Conservation (phyloP, 345 rosid species). For the Nephelium lappaceum region DNA sequence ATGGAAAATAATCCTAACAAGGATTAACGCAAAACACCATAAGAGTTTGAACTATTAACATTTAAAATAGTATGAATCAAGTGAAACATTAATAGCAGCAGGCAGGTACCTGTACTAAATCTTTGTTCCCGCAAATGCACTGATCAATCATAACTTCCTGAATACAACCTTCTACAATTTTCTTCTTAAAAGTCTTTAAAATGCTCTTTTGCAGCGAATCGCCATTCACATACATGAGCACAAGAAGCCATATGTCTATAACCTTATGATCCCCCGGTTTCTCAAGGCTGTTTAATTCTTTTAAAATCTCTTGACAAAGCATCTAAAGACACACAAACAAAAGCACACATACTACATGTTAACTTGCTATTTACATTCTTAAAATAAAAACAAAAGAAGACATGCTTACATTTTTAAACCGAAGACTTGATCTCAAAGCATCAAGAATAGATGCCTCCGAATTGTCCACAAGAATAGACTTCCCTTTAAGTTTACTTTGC, state of each 20-base stretch:
- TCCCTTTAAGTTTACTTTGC: slow-evolving; percentile 63
- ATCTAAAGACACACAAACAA: slow-evolving; percentile 42
- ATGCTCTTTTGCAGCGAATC: slow-evolving; percentile 56
- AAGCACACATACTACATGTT: not conserved
- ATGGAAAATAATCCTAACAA: slow-evolving; percentile 65
- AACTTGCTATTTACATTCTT: slow-evolving; percentile 17
- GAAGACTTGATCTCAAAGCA: slow-evolving; percentile 76
- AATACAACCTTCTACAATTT: slow-evolving; percentile 67
- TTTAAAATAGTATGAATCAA: not conserved
- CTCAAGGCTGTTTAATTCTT: slow-evolving; percentile 62
- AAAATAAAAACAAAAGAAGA: not conserved
- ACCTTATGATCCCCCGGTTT: slow-evolving; percentile 75
- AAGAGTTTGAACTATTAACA: slow-evolving; percentile 15
- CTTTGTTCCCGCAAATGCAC: slow-evolving; percentile 69
- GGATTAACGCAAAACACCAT: slow-evolving; percentile 14
- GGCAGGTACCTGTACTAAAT: slow-evolving; percentile 58
- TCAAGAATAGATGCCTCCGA: slow-evolving; percentile 71
- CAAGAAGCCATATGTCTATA: slow-evolving; percentile 80
- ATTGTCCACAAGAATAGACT: slow-evolving; percentile 40
- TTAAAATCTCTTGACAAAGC: slow-evolving; percentile 78
- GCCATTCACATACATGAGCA: slow-evolving; percentile 66
- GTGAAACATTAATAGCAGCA: not conserved
- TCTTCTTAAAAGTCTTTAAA: slow-evolving; percentile 71
- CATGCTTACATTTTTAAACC: slow-evolving; percentile 70
- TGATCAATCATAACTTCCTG: slow-evolving; percentile 67